These are phyloP conservation scores for Desmodesmus armatus DNA, from an alignment of 139 green algal species.

Conservation along the genomic window DNA sequence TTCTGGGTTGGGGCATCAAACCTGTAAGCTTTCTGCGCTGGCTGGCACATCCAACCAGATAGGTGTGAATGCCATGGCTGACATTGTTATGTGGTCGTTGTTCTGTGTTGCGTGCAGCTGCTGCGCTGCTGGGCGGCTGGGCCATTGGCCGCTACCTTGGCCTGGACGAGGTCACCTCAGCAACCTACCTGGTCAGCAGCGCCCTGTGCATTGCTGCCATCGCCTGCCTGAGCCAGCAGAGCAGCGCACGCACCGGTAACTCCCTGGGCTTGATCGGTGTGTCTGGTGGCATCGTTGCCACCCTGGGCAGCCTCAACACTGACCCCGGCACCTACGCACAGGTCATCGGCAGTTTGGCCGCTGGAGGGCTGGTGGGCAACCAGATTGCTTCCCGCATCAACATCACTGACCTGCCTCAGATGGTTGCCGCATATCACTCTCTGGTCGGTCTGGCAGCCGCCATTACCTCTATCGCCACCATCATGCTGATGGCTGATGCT, in stretches of 20 bases:
- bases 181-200: slow-evolving; percentile 80
- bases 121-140: slow-evolving; percentile 62
- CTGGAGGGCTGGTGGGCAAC: slow-evolving; percentile 64
- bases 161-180: slow-evolving; percentile 72
- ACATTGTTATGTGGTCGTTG: background rate
- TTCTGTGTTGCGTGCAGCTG: slow-evolving; percentile 4
- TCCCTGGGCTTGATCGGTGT: slow-evolving; percentile 86
- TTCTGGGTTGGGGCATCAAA: too few relatives aligned
- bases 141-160: slow-evolving; percentile 64
- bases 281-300: slow-evolving; percentile 75
- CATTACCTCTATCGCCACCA: slow-evolving; percentile 77
- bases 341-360: slow-evolving; percentile 44
- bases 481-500: slow-evolving; percentile 73
- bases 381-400: slow-evolving; percentile 70
- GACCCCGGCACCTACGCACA: slow-evolving; percentile 42
- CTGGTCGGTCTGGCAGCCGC: slow-evolving; percentile 83
- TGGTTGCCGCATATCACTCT: slow-evolving; percentile 94
- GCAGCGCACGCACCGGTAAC: slow-evolving; percentile 83
- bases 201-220: slow-evolving; percentile 90
- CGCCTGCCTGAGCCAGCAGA: slow-evolving; percentile 83
- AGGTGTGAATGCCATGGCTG: background rate
- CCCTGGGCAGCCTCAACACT: slow-evolving; percentile 68
- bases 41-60: background rate
- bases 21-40: too few relatives aligned
- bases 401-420: slow-evolving; percentile 84